A percentile compares a stretch with the other conserved stretches of the same genome.
phyloP scores from a whole-genome alignment of 108 stramenopile species.

The Bacterosira constricta region DNA sequence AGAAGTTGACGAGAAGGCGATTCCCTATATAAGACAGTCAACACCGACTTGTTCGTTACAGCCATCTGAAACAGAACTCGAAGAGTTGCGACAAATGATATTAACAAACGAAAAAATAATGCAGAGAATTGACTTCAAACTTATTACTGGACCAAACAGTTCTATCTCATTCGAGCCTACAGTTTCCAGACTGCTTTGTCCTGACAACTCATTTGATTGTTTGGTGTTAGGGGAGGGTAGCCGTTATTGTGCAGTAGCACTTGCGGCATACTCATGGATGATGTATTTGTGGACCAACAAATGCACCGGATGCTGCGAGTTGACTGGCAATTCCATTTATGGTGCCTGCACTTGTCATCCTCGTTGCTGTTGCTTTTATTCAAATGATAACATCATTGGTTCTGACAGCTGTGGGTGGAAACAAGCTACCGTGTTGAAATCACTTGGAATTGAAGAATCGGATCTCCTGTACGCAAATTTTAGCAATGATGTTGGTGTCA shows the following conservation, averaged over 20 bases:
- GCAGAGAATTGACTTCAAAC: conserved; percentile 20
- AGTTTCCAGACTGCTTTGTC: conserved; percentile 46
- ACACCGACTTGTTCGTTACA: neutral
- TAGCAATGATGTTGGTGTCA: conserved; percentile 53
- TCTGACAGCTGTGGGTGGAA: conserved; percentile 77
- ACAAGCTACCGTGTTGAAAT: conserved; percentile 69
- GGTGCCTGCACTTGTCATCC: conserved; percentile 14
- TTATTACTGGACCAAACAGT: conserved; percentile 11
- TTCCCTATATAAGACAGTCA: too few relatives aligned
- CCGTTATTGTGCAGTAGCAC: conserved; percentile 74
- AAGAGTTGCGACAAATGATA: conserved; percentile 2
- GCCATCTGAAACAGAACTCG: neutral
- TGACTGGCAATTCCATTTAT: conserved; percentile 20
- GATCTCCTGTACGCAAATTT: conserved; percentile 93
- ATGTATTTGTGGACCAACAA: conserved; percentile 83
- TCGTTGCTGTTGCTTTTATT: conserved; percentile 6
- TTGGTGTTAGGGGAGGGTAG: conserved; percentile 75
- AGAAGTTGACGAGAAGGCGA: neutral
- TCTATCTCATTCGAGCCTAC: conserved; percentile 22
- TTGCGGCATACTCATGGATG: conserved; percentile 91
- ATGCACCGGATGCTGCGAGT: conserved; percentile 63
- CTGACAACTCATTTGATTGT: conserved; percentile 58
- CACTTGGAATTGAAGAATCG: conserved; percentile 67
- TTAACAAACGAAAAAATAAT: conserved; percentile 25
- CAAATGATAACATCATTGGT: conserved; percentile 44